Conservation (phyloP, 306 rosid genomes). For the Senna siamea region DNA sequence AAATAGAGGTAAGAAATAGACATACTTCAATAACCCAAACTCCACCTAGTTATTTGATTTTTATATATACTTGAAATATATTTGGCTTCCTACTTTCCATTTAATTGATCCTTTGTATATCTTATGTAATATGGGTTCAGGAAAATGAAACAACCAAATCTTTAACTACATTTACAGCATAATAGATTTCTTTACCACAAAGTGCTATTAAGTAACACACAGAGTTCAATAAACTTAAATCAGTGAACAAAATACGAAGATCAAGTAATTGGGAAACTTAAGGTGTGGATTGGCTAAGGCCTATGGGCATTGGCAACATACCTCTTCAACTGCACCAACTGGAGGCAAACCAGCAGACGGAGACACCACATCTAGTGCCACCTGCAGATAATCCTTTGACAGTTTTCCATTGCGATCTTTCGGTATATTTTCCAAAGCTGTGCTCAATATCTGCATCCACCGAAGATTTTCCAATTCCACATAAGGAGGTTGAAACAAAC, state of each 20-base stretch:
- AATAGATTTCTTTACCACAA: slow-evolving; percentile 7
- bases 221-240: background rate
- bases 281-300: slow-evolving; percentile 14
- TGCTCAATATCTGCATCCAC: slow-evolving; percentile 63
- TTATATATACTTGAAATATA: background rate
- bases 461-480: slow-evolving; percentile 15
- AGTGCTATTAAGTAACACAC: background rate
- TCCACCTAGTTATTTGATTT: background rate
- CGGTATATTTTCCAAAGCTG: slow-evolving; percentile 66
- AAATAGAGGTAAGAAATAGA: background rate
- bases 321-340: slow-evolving; percentile 80
- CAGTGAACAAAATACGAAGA: background rate
- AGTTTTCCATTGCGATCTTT: slow-evolving; percentile 77
- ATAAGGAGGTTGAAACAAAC: background rate
- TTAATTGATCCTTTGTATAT: background rate
- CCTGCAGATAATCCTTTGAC: slow-evolving; percentile 63
- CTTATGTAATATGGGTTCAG: background rate
- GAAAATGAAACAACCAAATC: slow-evolving; percentile 5
- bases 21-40: background rate
- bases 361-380: slow-evolving; percentile 66
- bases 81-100: background rate
- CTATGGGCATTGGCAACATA: slow-evolving; percentile 39
- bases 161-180: slow-evolving; percentile 16
- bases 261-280: slow-evolving; percentile 9
- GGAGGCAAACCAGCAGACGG: slow-evolving; percentile 92